These are phyloP conservation scores for Murraya koenigii DNA, from an alignment of 345 rosid genomes.

Conservation along the genomic window DNA sequence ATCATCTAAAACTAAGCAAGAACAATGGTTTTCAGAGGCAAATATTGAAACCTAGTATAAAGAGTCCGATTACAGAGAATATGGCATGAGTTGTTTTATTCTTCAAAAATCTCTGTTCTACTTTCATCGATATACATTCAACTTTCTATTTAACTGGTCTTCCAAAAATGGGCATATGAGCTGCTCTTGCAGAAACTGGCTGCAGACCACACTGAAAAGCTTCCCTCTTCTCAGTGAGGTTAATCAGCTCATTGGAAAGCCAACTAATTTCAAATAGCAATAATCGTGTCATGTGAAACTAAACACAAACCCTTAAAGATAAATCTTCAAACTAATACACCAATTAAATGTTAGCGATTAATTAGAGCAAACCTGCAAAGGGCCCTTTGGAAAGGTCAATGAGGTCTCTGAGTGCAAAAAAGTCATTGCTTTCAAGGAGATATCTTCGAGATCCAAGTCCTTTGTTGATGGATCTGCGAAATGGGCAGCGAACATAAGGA, in stretches of 20 bases:
- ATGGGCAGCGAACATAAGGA: conserved; percentile 88
- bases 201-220: not conserved
- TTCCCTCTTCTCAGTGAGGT: not conserved
- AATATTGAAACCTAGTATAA: not conserved
- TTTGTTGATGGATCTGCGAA: conserved; percentile 67
- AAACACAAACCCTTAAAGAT: not conserved
- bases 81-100: not conserved
- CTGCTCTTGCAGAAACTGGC: not conserved
- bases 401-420: conserved; percentile 87
- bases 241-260: not conserved
- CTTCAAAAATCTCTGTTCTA: not conserved
- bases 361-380: conserved; percentile 73
- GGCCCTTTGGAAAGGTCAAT: conserved; percentile 97
- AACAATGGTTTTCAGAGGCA: not conserved
- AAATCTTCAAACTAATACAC: not conserved
- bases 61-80: not conserved
- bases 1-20: not conserved
- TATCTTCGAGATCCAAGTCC: conserved; percentile 91
- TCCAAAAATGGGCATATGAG: conserved; percentile 2
- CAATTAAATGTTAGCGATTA: not conserved
- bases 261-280: not conserved
- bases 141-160: not conserved
- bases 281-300: not conserved
- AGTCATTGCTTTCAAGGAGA: conserved; percentile 88
- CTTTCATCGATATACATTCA: not conserved